These are phyloP conservation scores for Emericellopsis atlantica DNA, from an alignment of 2,329 filamentous ascomycete species.

Conservation along the genomic window DNA sequence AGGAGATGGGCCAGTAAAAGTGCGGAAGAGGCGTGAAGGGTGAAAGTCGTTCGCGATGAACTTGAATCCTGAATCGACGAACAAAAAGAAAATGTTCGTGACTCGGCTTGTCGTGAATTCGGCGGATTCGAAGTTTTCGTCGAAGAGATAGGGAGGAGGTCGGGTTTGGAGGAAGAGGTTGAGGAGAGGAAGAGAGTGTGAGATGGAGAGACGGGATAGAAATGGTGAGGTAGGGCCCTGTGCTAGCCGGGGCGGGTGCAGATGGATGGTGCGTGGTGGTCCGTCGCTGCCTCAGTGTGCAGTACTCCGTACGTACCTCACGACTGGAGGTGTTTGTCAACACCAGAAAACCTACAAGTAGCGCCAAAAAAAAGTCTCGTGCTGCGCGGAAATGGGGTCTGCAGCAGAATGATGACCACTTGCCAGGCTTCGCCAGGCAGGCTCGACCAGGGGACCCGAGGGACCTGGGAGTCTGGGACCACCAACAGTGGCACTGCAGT, in stretches of 20 bases:
- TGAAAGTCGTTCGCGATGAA: slow-evolving; percentile 16
- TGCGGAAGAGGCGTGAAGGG: slow-evolving; percentile 10
- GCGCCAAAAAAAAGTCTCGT: neutral
- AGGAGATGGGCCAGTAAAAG: neutral
- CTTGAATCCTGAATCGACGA: slow-evolving; percentile 17
- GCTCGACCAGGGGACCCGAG: too few species aligned
- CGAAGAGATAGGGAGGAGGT: slow-evolving; percentile 6
- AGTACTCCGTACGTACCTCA: too few species aligned
- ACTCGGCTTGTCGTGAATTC: slow-evolving; percentile 19
- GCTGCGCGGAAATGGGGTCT: slow-evolving; percentile 3
- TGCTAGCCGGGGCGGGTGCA: neutral
- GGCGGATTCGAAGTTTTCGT: slow-evolving; percentile 18
- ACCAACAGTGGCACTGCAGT: too few species aligned
- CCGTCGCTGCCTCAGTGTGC: too few species aligned
- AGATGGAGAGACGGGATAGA: slow-evolving; percentile 6
- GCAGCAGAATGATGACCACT: slow-evolving; percentile 1
- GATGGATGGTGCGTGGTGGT: too few species aligned
- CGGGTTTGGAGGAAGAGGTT: slow-evolving; percentile 6
- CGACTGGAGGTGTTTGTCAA: too few species aligned
- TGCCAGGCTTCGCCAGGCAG: too few species aligned
- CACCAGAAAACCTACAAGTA: neutral
- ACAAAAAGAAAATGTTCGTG: slow-evolving; percentile 12
- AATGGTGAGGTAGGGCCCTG: slow-evolving; percentile 1
- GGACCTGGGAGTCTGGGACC: too few species aligned
- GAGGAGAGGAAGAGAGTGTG: slow-evolving; percentile 7